These are phyloP conservation scores for Mucuna pruriens DNA, from an alignment of 306 rosid species.

Conservation along the genomic window DNA sequence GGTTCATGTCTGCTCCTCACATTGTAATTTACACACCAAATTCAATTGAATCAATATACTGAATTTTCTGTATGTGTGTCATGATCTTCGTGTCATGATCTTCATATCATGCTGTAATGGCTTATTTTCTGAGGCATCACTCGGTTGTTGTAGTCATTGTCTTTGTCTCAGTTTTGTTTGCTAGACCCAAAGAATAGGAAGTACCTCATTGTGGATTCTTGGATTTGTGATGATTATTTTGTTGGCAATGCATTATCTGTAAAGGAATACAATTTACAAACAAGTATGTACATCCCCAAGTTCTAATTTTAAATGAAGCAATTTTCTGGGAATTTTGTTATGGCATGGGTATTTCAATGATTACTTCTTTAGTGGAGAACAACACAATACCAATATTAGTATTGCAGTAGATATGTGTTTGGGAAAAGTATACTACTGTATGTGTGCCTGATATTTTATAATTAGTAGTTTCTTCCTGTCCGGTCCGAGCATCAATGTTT, in stretches of 20 bases:
- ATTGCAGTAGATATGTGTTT: too few species aligned
- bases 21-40: constrained; percentile 31
- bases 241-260: constrained; percentile 53
- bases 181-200: constrained; percentile 63
- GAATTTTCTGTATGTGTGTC: constrained; percentile 22
- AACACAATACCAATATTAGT: too few species aligned
- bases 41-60: constrained; percentile 35
- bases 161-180: neutral
- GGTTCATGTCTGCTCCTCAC: constrained; percentile 12
- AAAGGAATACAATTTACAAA: constrained; percentile 50
- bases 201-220: constrained; percentile 48
- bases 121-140: neutral
- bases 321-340: too few species aligned
- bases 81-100: constrained; percentile 13
- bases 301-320: too few species aligned
- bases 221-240: constrained; percentile 69
- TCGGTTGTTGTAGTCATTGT: too few species aligned
- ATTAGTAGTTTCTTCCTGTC: too few species aligned
- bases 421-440: too few species aligned
- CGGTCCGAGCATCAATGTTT: too few species aligned
- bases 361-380: too few species aligned
- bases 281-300: too few species aligned
- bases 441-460: too few species aligned
- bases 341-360: too few species aligned
- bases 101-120: neutral